A percentile compares a stretch with the other conserved stretches of the same genome.
Evolutionary conservation across 2,329 filamentous ascomycete genomes (phyloP).

Genomic region (Aureobasidium pullulans): DNA sequence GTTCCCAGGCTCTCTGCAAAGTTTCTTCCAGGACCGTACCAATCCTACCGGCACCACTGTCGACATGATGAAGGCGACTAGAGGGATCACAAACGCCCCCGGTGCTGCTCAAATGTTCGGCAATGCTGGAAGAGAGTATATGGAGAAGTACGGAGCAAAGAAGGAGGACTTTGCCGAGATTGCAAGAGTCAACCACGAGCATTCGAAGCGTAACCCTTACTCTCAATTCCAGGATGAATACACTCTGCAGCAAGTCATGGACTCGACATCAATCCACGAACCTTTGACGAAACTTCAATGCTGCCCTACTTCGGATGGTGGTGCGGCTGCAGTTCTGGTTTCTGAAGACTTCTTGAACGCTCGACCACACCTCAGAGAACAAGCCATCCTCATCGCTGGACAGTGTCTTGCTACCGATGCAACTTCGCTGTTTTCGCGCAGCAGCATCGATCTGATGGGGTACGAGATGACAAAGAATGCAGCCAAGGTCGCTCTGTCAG

Average conservation of each 20-base stretch:
- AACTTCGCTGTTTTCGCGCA: constrained; percentile 68
- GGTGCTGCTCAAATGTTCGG: constrained; percentile 91
- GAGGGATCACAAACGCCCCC: constrained; percentile 74
- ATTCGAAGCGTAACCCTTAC: constrained; percentile 89
- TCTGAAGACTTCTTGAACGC: constrained; percentile 83
- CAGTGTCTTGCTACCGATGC: constrained; percentile 82
- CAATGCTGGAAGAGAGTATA: constrained; percentile 89
- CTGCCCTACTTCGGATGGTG: constrained; percentile 91
- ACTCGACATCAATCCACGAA: constrained; percentile 68
- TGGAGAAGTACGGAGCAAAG: constrained; percentile 86
- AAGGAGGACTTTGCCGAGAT: constrained; percentile 90
- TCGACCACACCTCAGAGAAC: constrained; percentile 69
- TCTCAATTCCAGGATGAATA: constrained; percentile 96
- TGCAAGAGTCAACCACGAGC: constrained; percentile 82
- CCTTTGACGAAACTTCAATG: constrained; percentile 97
- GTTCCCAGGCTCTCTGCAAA: constrained; percentile 81
- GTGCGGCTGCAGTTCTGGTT: constrained; percentile 79
- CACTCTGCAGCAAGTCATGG: constrained; percentile 71
- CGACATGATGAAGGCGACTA: constrained; percentile 74
- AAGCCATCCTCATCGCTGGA: constrained; percentile 83
- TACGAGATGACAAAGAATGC: constrained; percentile 76
- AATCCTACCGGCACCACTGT: constrained; percentile 67
- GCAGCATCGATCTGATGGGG: constrained; percentile 81
- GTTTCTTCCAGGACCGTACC: constrained; percentile 75
- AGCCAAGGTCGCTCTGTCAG: constrained; percentile 58